Percentiles rank a stretch among this genome's conserved stretches.
Conservation (phyloP, 495 filamentous ascomycete species). For the Aspergillus campestris region DNA sequence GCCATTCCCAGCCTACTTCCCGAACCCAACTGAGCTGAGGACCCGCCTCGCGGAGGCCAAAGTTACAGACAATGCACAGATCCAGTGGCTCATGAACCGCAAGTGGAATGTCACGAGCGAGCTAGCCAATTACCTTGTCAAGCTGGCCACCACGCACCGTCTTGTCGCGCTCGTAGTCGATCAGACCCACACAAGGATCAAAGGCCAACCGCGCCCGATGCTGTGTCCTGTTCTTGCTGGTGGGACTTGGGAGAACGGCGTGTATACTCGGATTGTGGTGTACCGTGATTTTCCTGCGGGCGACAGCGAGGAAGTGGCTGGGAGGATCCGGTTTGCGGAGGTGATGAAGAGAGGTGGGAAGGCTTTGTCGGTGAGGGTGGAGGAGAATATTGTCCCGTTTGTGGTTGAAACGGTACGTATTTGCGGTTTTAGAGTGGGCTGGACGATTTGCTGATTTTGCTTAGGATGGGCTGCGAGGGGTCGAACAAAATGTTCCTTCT, state of each 20-base stretch:
- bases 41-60: conserved; percentile 21
- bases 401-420: conserved; percentile 29
- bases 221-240: conserved; percentile 63
- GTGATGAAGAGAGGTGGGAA: conserved; percentile 37
- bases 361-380: conserved; percentile 18
- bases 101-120: conserved; percentile 55
- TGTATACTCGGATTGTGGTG: conserved; percentile 59
- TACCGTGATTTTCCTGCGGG: conserved; percentile 50
- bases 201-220: conserved; percentile 44
- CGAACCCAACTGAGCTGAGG: conserved; percentile 36
- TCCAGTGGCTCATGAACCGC: conserved; percentile 50
- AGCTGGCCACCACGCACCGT: conserved; percentile 58
- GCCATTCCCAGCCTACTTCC: conserved; percentile 66
- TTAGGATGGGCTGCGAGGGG: neutral
- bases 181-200: conserved; percentile 64
- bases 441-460: neutral
- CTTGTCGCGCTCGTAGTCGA: conserved; percentile 62
- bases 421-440: conserved; percentile 22
- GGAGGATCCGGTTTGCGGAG: conserved; percentile 30
- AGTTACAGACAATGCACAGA: conserved; percentile 27
- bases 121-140: conserved; percentile 47
- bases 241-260: conserved; percentile 58
- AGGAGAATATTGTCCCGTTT: conserved; percentile 33
- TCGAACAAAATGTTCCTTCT: neutral
- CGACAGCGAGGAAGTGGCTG: conserved; percentile 3